These are phyloP conservation scores for Porphyrellus sp. DNA, from an alignment of 1,284 basidiomycete genomes.

Conservation along the genomic window DNA sequence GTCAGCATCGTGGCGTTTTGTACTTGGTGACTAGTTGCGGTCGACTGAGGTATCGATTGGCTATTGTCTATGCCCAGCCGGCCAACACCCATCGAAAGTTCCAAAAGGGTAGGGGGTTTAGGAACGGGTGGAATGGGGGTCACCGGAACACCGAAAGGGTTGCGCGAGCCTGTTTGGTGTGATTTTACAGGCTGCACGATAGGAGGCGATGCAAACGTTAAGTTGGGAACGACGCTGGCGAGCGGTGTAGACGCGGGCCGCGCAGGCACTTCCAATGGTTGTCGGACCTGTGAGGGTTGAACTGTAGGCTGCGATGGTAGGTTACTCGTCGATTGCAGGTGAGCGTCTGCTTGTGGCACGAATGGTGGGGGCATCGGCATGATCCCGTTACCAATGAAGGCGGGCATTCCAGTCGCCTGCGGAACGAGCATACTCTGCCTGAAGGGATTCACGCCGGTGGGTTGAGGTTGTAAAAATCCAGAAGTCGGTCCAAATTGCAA, in stretches of 20 bases:
- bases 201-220: constrained; percentile 40
- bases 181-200: constrained; percentile 65
- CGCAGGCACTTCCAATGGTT: constrained; percentile 37
- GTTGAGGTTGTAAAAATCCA: constrained; percentile 48
- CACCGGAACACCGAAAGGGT: constrained; percentile 86
- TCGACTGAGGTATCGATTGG: constrained; percentile 34
- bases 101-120: constrained; percentile 77
- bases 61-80: constrained; percentile 20
- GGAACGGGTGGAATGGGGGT: constrained; percentile 68
- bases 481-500: constrained; percentile 6
- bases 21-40: constrained; percentile 1
- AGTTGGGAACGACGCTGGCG: constrained; percentile 35
- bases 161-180: constrained; percentile 91
- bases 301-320: constrained; percentile 10
- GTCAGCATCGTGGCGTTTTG: constrained; percentile 2
- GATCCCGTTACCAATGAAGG: constrained; percentile 59
- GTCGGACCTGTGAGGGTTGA: constrained; percentile 7
- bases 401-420: constrained; percentile 72
- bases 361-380: constrained; percentile 10
- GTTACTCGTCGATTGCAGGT: constrained; percentile 13
- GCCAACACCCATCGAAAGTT: constrained; percentile 61
- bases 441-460: constrained; percentile 35
- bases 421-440: constrained; percentile 46
- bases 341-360: constrained; percentile 8
- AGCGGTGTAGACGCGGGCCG: constrained; percentile 72